Conservation (phyloP, 2,329 filamentous ascomycete species). For the Penicillium sp. region DNA sequence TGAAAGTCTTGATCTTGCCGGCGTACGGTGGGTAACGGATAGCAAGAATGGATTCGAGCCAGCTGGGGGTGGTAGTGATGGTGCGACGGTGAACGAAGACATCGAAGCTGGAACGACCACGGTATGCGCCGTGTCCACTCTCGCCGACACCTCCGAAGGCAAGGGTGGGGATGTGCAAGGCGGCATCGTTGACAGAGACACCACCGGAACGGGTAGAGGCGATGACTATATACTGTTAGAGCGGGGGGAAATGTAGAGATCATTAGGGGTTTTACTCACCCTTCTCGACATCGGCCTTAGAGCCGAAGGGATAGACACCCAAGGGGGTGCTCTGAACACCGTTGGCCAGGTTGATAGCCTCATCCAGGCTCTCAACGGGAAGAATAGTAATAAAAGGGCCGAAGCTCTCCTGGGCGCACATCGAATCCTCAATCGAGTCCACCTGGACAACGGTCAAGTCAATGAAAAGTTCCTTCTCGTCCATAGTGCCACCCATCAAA, state of each 20-base stretch:
- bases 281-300: constrained; percentile 72
- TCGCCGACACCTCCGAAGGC: constrained; percentile 82
- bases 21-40: constrained; percentile 63
- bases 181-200: constrained; percentile 58
- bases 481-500: constrained; percentile 79
- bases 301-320: constrained; percentile 81
- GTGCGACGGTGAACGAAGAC: constrained; percentile 61
- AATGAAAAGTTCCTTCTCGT: constrained; percentile 78
- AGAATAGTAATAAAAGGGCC: constrained; percentile 87
- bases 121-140: constrained; percentile 73
- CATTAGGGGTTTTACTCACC: constrained; percentile 48
- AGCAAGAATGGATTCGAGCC: constrained; percentile 58
- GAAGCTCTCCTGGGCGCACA: constrained; percentile 84
- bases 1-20: constrained; percentile 55
- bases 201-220: constrained; percentile 65
- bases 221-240: constrained; percentile 51
- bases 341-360: constrained; percentile 81
- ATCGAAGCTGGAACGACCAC: constrained; percentile 69
- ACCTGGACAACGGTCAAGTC: constrained; percentile 92
- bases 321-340: constrained; percentile 79
- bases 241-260: not conserved
- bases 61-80: constrained; percentile 59
- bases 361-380: constrained; percentile 74
- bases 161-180: constrained; percentile 71
- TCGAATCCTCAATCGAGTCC: constrained; percentile 68